Conservation (phyloP, 2,329 filamentous ascomycete species). For the Penicillium hordei region DNA sequence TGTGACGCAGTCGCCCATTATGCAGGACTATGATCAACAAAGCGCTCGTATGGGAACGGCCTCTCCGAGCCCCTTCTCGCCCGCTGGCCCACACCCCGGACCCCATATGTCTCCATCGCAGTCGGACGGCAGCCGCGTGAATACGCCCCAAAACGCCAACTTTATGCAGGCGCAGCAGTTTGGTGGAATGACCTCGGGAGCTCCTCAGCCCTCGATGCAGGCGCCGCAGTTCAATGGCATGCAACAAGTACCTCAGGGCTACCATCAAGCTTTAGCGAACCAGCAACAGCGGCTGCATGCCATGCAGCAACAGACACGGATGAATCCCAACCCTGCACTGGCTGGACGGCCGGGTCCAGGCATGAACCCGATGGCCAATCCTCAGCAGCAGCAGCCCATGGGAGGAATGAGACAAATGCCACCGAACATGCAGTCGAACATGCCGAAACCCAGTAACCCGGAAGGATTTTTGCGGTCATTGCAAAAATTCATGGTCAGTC, state of each 20-base stretch:
- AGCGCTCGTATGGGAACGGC: conserved; percentile 81
- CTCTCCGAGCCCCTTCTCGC: conserved; percentile 88
- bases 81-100: conserved; percentile 64
- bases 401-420: conserved; percentile 53
- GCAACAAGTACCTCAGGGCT: conserved; percentile 44
- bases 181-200: conserved; percentile 39
- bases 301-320: conserved; percentile 75
- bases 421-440: conserved; percentile 46
- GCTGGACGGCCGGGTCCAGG: conserved; percentile 36
- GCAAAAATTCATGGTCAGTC: conserved; percentile 71
- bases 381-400: conserved; percentile 39
- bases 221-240: conserved; percentile 52
- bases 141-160: conserved; percentile 71
- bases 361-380: conserved; percentile 42
- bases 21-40: conserved; percentile 68
- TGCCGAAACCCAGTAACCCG: conserved; percentile 47
- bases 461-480: conserved; percentile 76
- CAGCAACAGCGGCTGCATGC: conserved; percentile 73
- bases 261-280: conserved; percentile 64
- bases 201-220: conserved; percentile 44
- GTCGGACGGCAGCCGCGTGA: conserved; percentile 65
- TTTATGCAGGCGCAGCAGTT: conserved; percentile 60
- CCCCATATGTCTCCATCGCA: conserved; percentile 73
- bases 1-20: conserved; percentile 88
- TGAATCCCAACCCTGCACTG: conserved; percentile 45